These are phyloP conservation scores for Suillus subaureus DNA, from an alignment of 768 basidiomycete species.

Conservation along the genomic window DNA sequence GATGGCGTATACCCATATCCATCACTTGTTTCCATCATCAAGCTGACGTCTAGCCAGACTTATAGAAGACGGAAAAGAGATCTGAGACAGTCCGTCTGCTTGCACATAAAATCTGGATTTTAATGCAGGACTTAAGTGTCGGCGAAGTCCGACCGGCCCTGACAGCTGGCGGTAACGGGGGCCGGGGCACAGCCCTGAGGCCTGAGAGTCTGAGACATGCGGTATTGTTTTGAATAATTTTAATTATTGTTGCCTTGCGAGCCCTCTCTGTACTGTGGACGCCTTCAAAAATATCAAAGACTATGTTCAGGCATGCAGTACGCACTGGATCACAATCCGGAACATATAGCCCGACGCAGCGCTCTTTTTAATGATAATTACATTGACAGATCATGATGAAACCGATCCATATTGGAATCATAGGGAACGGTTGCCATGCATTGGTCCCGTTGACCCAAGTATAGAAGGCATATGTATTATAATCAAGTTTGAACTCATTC, in stretches of 20 bases:
- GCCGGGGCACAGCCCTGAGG: not conserved
- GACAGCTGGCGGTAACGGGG: not conserved
- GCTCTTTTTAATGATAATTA: not conserved
- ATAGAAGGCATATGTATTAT: not conserved
- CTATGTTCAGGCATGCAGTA: not conserved
- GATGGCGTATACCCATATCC: not conserved
- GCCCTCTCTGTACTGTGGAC: not conserved
- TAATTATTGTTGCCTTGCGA: not conserved
- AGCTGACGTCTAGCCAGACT: not conserved
- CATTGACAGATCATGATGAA: not conserved
- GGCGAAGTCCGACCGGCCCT: not conserved
- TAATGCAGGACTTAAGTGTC: not conserved
- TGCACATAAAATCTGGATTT: not conserved
- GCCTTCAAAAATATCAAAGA: not conserved
- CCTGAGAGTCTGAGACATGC: not conserved
- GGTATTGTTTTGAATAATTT: not conserved
- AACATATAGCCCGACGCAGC: too few species aligned
- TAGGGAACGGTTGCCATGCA: slow-evolving; percentile 7
- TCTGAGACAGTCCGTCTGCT: not conserved
- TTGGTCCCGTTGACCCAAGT: not conserved
- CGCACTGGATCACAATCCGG: not conserved
- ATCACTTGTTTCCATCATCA: not conserved
- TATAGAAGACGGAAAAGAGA: not conserved
- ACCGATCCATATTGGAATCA: not conserved
- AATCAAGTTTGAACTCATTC: not conserved